phyloP scores from a whole-genome alignment of 208 protist species.

The Vickermania spadyakhi region DNA sequence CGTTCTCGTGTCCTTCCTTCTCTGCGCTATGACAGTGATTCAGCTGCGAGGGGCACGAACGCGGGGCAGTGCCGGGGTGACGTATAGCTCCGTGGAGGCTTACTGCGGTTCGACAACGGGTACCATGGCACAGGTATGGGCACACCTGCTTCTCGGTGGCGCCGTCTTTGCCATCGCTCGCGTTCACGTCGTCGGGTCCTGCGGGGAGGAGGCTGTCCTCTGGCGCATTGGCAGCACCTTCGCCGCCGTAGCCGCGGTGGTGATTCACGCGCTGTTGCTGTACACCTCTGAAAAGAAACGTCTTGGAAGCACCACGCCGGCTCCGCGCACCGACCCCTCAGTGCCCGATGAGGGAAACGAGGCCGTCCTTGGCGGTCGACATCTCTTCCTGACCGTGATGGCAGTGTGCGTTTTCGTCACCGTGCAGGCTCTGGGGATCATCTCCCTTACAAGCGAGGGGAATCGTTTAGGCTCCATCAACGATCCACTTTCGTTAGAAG shows the following conservation, averaged over 20 bases:
- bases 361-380: conserved; percentile 6
- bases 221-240: neutral
- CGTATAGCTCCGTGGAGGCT: conserved; percentile 14
- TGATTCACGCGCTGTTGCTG: neutral
- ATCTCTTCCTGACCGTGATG: conserved; percentile 11
- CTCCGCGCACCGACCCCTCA: neutral
- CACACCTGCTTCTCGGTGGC: neutral
- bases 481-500: neutral
- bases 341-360: neutral
- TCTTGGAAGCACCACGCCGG: no score
- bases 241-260: neutral
- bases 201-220: neutral
- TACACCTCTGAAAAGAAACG: no score
- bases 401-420: conserved; percentile 9
- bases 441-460: neutral
- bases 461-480: neutral
- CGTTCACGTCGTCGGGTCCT: neutral
- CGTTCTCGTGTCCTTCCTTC: neutral
- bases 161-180: neutral
- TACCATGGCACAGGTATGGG: conserved; percentile 37
- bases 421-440: conserved; percentile 5
- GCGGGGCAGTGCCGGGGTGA: conserved; percentile 8
- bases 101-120: conserved; percentile 16
- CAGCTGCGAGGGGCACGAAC: conserved; percentile 9
- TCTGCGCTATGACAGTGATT: neutral